A percentile compares a stretch with the other conserved stretches of the same genome.
Evolutionary conservation across 164 flowering plant genomes (phyloP).

Genomic region (Aristolochia contorta): DNA sequence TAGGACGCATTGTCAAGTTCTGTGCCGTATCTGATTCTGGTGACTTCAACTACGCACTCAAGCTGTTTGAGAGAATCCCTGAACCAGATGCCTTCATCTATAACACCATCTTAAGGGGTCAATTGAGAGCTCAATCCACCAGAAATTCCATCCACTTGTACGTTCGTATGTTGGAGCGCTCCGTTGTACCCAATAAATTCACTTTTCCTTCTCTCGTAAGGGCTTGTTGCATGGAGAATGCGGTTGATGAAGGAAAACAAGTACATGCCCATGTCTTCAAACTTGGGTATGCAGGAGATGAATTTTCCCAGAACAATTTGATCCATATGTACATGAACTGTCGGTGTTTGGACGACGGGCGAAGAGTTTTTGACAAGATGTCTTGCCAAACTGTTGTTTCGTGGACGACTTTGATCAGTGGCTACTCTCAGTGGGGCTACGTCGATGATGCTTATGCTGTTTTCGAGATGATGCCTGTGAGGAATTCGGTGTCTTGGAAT

Average conservation of each 20-base stretch:
- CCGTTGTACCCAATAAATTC: slow-evolving; percentile 9
- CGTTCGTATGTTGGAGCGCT: slow-evolving; percentile 9
- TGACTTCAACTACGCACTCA: slow-evolving; percentile 11
- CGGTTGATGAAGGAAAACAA: slow-evolving; percentile 9
- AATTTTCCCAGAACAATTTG: slow-evolving; percentile 8
- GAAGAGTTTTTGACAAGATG: slow-evolving; percentile 9
- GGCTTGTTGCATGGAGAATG: slow-evolving; percentile 6
- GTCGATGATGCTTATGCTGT: slow-evolving; percentile 5
- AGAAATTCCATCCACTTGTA: slow-evolving; percentile 1
- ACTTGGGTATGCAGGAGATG: slow-evolving; percentile 6
- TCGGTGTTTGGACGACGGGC: slow-evolving; percentile 12
- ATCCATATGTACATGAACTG: slow-evolving; percentile 10
- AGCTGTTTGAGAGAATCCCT: slow-evolving; percentile 8
- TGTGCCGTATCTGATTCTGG: slow-evolving; percentile 8
- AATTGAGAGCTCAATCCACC: slow-evolving; percentile 1
- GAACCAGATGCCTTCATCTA: slow-evolving; percentile 14
- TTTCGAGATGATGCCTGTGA: slow-evolving; percentile 6
- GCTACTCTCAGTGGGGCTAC: slow-evolving; percentile 4
- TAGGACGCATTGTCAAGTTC: slow-evolving; percentile 13
- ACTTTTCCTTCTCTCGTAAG: slow-evolving; percentile 11
- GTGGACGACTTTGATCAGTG: slow-evolving; percentile 10
- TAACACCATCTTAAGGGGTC: slow-evolving; percentile 12
- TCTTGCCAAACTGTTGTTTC: slow-evolving; percentile 3
- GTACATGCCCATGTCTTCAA: not conserved
- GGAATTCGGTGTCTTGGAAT: slow-evolving; percentile 9